These are phyloP conservation scores for Salix purpurea DNA, from an alignment of 345 rosid species.

Conservation along the genomic window DNA sequence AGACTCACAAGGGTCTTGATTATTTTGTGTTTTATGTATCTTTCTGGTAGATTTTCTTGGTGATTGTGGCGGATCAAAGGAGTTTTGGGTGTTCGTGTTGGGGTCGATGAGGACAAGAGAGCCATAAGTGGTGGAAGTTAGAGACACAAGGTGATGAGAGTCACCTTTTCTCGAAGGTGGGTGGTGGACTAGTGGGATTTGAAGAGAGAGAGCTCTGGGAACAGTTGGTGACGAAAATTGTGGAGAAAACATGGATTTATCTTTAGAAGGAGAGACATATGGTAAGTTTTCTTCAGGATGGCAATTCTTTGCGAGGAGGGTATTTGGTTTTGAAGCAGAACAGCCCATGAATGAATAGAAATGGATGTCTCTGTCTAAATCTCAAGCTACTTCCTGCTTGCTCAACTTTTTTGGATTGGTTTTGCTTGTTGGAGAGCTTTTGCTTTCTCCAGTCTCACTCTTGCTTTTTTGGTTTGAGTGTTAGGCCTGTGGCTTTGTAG, in stretches of 20 bases:
- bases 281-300: conserved; percentile 12
- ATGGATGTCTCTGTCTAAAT: background rate
- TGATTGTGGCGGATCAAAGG: conserved; percentile 24
- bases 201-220: conserved; percentile 54
- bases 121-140: conserved; percentile 82
- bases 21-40: background rate
- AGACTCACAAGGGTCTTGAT: conserved; percentile 21
- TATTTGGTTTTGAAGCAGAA: conserved; percentile 51
- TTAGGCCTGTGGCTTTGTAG: background rate
- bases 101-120: conserved; percentile 56
- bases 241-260: conserved; percentile 16
- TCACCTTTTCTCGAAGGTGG: conserved; percentile 85
- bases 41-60: conserved; percentile 15
- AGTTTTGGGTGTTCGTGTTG: conserved; percentile 12
- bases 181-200: conserved; percentile 75
- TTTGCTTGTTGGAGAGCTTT: background rate
- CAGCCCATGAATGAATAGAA: conserved; percentile 64
- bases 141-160: conserved; percentile 78
- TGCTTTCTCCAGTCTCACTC: too few species aligned
- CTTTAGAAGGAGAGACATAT: conserved; percentile 18
- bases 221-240: conserved; percentile 11
- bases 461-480: background rate
- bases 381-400: background rate
- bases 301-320: conserved; percentile 9
- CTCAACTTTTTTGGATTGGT: background rate